Conservation (phyloP, 805 yeast genomes). For the Candida anglica region DNA sequence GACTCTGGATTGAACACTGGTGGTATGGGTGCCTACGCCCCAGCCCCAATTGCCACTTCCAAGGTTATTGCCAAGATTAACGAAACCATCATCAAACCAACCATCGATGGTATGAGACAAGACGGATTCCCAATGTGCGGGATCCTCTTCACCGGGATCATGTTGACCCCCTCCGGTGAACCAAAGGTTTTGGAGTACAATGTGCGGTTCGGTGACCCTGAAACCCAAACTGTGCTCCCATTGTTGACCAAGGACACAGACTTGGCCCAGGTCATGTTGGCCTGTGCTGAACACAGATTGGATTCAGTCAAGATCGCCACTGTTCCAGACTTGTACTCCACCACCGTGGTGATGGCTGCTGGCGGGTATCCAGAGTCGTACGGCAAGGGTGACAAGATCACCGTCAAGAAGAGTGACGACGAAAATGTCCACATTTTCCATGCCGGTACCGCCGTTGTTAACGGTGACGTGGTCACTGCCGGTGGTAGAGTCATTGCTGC, state of each 20-base stretch:
- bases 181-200: constrained; percentile 96
- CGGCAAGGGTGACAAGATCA: constrained; percentile 80
- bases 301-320: constrained; percentile 70
- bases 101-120: constrained; percentile 92
- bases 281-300: constrained; percentile 90
- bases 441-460: constrained; percentile 77
- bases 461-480: constrained; percentile 67
- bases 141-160: constrained; percentile 90
- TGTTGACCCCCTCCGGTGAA: constrained; percentile 73
- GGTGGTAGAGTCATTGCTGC: constrained; percentile 98
- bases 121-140: constrained; percentile 97
- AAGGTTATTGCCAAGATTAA: constrained; percentile 67
- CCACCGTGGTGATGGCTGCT: constrained; percentile 95
- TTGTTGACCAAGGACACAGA: constrained; percentile 81
- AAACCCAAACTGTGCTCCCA: constrained; percentile 94
- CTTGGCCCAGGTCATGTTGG: constrained; percentile 86
- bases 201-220: constrained; percentile 99
- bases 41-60: constrained; percentile 92
- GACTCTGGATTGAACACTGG: constrained; percentile 97
- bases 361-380: constrained; percentile 95
- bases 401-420: constrained; percentile 45
- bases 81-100: constrained; percentile 75
- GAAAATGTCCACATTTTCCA: constrained; percentile 78
- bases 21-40: constrained; percentile 99
- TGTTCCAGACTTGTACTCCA: constrained; percentile 57